These are phyloP conservation scores for Didymella lethalis DNA, from an alignment of 2,329 filamentous ascomycete genomes.

Conservation along the genomic window DNA sequence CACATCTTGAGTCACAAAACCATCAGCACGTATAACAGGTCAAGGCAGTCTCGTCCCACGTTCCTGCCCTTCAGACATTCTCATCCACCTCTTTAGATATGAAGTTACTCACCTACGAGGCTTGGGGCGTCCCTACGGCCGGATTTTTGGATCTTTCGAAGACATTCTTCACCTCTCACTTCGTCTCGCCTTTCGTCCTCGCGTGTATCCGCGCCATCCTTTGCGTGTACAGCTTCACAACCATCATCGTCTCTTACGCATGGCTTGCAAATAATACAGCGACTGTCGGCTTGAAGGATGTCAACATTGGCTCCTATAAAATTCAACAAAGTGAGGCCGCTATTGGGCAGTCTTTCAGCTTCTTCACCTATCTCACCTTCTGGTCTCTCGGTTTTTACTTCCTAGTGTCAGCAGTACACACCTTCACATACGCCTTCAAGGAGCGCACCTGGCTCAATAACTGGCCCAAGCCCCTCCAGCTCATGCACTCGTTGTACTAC, in stretches of 20 bases:
- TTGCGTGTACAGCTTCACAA: constrained; percentile 70
- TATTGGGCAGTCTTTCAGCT: constrained; percentile 70
- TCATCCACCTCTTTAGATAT: constrained; percentile 13
- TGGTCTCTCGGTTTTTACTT: constrained; percentile 85
- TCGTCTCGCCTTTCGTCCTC: constrained; percentile 69
- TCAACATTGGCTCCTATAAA: constrained; percentile 57
- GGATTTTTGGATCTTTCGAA: constrained; percentile 57
- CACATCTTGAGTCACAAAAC: not conserved
- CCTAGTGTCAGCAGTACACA: constrained; percentile 70
- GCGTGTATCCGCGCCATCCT: constrained; percentile 61
- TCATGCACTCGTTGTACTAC: constrained; percentile 48
- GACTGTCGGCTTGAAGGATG: constrained; percentile 33
- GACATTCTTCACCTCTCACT: constrained; percentile 81
- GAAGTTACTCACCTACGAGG: constrained; percentile 29
- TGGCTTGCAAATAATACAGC: constrained; percentile 55
- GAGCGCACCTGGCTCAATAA: constrained; percentile 42
- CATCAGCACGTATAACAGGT: not conserved
- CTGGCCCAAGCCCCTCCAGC: constrained; percentile 46
- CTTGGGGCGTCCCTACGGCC: constrained; percentile 29
- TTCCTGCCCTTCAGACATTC: not conserved
- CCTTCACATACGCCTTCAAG: constrained; percentile 63
- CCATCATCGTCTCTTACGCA: constrained; percentile 71
- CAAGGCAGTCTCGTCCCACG: not conserved
- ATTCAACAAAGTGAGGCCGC: constrained; percentile 67
- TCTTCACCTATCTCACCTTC: constrained; percentile 81